Evolutionary conservation across 129 eudicot genomes (phyloP), one percentile per base, ranked within the genome.

Genomic region (Mikania micrantha): DNA sequence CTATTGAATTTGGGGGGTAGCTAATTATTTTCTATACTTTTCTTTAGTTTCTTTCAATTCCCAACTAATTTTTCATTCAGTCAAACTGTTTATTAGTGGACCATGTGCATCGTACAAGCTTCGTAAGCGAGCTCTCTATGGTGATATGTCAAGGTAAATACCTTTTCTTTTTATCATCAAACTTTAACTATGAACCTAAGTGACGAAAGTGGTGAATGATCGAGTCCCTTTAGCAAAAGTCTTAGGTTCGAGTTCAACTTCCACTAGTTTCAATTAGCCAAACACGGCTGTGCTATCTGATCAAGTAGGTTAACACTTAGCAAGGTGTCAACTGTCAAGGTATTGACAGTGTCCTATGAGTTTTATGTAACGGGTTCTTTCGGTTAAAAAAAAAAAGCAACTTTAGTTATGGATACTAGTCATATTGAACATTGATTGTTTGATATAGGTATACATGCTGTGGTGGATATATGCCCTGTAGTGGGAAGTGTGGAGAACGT

Each of bases 391-490:
- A n/a, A n/a, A n/a, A n/a, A n/a, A n/a, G n/a, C n/a, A n/a, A 7
- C 4, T n/a, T 29, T 0, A 40, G 3, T 20, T 36, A 16, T 28
- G 9, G 19, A 31, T 20, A 41, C 29, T 56, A 39, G 4, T 21
- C 31, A 34, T 49, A 36, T 47, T 19, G 40, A 60, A 67, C 36
- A 7, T 29, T 22, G 54, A 28, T 58, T 62, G 34, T 50, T 11
- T 71, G 66, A 34, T 68, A 10, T 17, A 88, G 91, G 81, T 92
- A 91, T 80, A 74, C 56, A 31, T 92, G 98, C 15, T 88, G 96
- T 82, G 96, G 85, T 35, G 98, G 98, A 54, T 92, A 82, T 72
- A 84, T 88, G 89, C 96, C 96, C n/a, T 92, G 96, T 59, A 92
- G 98, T 77, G 98, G 98, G 24, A 81, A 87, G 45, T 92, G 98